These are phyloP conservation scores for Marsdenia floribunda DNA, from an alignment of 257 asterid genomes.

Conservation along the genomic window DNA sequence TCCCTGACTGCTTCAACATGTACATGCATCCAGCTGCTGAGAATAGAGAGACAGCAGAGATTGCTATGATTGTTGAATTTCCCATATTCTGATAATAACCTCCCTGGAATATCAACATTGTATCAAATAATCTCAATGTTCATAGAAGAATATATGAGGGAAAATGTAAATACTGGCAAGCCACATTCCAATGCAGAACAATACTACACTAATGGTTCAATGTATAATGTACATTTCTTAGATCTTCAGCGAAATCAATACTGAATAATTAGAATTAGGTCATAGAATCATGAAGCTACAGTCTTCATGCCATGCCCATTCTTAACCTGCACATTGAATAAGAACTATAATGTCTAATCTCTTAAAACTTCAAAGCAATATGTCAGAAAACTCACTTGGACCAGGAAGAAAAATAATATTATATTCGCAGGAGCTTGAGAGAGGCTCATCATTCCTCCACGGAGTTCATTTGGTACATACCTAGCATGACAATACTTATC, in stretches of 20 bases:
- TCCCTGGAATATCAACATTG: slow-evolving; percentile 47
- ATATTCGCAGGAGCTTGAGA: slow-evolving; percentile 70
- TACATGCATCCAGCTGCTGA: slow-evolving; percentile 78
- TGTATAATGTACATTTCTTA: neutral
- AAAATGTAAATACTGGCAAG: neutral
- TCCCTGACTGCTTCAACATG: slow-evolving; percentile 59
- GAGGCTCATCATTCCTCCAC: slow-evolving; percentile 88
- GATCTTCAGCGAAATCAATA: neutral
- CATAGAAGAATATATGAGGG: neutral
- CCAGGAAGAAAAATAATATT: slow-evolving; percentile 47
- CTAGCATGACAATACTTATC: slow-evolving; percentile 31
- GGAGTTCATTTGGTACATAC: slow-evolving; percentile 89
- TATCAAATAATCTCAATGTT: neutral
- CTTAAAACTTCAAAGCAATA: neutral
- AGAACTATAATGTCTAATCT: neutral
- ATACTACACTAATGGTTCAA: neutral
- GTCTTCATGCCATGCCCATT: neutral
- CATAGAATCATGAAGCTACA: neutral
- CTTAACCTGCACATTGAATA: neutral
- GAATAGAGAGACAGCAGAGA: slow-evolving; percentile 56
- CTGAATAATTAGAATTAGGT: neutral
- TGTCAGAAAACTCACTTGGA: slow-evolving; percentile 45
- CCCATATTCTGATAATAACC: slow-evolving; percentile 41
- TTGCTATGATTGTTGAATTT: slow-evolving; percentile 52
- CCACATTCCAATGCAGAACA: neutral